These are phyloP conservation scores for Pythium dissotocum DNA, from an alignment of 352 stramenopile species.

Conservation along the genomic window DNA sequence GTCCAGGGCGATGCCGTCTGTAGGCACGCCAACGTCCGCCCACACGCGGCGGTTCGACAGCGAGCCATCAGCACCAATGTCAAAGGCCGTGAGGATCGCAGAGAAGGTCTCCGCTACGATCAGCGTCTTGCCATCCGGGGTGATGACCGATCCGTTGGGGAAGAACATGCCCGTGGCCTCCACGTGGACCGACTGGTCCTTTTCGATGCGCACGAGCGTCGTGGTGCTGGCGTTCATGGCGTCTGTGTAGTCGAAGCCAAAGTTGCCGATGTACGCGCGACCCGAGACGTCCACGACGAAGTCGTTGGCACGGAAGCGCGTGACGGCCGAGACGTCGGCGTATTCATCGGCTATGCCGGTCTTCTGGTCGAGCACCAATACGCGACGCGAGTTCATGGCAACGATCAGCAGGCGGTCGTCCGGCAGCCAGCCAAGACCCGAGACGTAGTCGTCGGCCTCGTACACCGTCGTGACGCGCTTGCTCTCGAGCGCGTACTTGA, in stretches of 20 bases:
- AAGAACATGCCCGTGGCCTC: constrained; percentile 63
- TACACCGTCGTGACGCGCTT: constrained; percentile 43
- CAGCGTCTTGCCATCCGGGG: constrained; percentile 67
- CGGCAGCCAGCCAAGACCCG: constrained; percentile 60
- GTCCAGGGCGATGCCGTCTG: constrained; percentile 67
- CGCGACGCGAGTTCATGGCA: constrained; percentile 46
- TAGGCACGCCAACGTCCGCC: constrained; percentile 46
- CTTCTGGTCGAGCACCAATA: constrained; percentile 44
- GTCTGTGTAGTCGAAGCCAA: constrained; percentile 52
- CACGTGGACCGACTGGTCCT: constrained; percentile 45
- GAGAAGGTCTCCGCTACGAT: constrained; percentile 71
- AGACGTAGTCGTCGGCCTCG: constrained; percentile 52
- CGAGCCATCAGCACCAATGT: constrained; percentile 48
- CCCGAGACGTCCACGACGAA: constrained; percentile 53
- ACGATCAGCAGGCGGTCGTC: constrained; percentile 64
- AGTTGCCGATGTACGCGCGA: constrained; percentile 61
- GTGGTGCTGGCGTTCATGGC: constrained; percentile 38
- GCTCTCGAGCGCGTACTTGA: constrained; percentile 54
- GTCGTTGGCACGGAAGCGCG: constrained; percentile 56
- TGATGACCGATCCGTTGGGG: constrained; percentile 73
- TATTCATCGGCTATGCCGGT: constrained; percentile 40
- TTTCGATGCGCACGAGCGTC: constrained; percentile 57
- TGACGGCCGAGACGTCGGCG: constrained; percentile 52
- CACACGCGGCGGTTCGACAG: constrained; percentile 55
- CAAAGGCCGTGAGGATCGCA: constrained; percentile 55